phyloP scores from a whole-genome alignment of 192 early-diverging fungal genomes.

The Haplosporangium gracile region DNA sequence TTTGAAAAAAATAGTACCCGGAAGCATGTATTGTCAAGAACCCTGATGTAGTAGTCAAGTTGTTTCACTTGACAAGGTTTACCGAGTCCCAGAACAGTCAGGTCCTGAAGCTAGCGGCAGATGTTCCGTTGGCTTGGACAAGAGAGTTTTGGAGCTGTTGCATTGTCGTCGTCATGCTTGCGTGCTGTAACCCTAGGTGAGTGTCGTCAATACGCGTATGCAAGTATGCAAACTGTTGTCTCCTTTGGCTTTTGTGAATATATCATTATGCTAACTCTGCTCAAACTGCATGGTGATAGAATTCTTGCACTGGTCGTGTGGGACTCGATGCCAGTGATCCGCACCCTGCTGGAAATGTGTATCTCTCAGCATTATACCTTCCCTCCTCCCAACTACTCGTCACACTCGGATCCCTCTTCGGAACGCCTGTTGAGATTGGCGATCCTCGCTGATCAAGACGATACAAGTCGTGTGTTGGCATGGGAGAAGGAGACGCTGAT shows the following conservation, averaged over 20 bases:
- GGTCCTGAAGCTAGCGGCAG: conserved; percentile 22
- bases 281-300: background rate
- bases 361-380: conserved; percentile 54
- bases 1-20: conserved; percentile 22
- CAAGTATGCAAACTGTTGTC: too few species aligned
- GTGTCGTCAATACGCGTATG: too few species aligned
- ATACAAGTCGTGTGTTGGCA: conserved; percentile 34
- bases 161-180: conserved; percentile 36
- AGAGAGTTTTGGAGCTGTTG: conserved; percentile 41
- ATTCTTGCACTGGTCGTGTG: conserved; percentile 49
- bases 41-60: conserved; percentile 40
- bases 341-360: conserved; percentile 41
- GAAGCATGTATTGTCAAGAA: conserved; percentile 44
- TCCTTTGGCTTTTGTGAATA: too few species aligned
- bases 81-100: conserved; percentile 14
- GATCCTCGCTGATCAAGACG: conserved; percentile 37
- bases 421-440: conserved; percentile 34
- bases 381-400: conserved; percentile 51
- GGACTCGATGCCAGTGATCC: conserved; percentile 56
- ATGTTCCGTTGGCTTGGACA: conserved; percentile 43
- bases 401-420: conserved; percentile 46
- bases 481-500: conserved; percentile 40
- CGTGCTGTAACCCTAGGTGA: conserved; percentile 44
- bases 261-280: background rate
- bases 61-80: conserved; percentile 38